Evolutionary conservation across 176 grass and related monocot species (phyloP).

Genomic region (Rhynchospora tenuis): DNA sequence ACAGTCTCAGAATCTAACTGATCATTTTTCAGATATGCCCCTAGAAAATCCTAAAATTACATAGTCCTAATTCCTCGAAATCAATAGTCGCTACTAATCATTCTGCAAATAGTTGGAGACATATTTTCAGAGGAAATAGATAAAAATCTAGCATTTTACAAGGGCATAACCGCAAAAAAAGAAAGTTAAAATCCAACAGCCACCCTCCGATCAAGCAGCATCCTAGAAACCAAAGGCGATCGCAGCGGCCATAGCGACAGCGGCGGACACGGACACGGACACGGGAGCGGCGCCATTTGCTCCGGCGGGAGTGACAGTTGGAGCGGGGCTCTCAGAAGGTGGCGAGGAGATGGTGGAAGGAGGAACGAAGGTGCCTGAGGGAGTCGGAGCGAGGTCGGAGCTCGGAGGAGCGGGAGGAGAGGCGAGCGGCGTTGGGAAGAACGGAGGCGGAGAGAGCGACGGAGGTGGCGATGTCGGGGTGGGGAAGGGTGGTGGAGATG

Average conservation of each 20-base stretch:
- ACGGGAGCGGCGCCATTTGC: conserved; percentile 10
- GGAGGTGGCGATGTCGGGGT: not conserved
- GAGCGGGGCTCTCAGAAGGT: not conserved
- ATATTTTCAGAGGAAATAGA: not conserved
- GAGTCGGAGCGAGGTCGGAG: not conserved
- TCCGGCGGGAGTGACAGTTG: not conserved
- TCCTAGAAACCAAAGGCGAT: not conserved
- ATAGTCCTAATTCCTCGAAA: not conserved
- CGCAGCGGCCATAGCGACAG: conserved; percentile 17
- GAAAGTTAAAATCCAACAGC: not conserved
- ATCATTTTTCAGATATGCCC: not conserved
- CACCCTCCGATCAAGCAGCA: not conserved
- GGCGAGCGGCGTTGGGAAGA: not conserved
- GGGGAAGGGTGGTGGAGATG: not conserved
- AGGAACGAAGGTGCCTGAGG: not conserved
- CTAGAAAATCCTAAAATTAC: not conserved
- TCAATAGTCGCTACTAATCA: too few relatives aligned
- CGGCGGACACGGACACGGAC: not conserved
- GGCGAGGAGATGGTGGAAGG: conserved; percentile 5
- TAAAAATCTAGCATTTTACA: not conserved
- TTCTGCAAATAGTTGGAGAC: not conserved
- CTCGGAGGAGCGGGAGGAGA: not conserved
- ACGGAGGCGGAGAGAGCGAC: not conserved
- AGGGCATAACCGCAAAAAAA: not conserved
- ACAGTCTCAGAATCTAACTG: not conserved